Evolutionary conservation across 805 yeast species (phyloP).

Genomic region (Ogataea methanolica): DNA sequence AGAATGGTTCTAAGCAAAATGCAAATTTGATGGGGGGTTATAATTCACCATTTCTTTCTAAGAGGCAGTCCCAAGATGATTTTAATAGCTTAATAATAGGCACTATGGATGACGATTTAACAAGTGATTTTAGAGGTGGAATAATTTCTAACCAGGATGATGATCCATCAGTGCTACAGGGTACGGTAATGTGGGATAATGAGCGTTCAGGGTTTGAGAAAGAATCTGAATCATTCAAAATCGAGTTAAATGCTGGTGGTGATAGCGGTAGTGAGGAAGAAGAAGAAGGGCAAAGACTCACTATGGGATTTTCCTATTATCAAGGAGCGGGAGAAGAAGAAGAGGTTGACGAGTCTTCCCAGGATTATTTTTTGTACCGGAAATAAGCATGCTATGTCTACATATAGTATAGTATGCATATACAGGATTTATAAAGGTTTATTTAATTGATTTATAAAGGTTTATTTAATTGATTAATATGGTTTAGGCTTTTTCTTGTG

Average conservation of each 20-base stretch:
- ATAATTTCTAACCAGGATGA: neutral
- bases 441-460: too few species aligned
- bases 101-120: conserved; percentile 2
- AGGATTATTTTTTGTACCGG: neutral
- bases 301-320: conserved; percentile 10
- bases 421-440: too few species aligned
- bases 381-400: neutral
- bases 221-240: too few species aligned
- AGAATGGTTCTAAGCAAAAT: too few species aligned
- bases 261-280: neutral
- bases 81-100: conserved; percentile 1
- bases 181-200: neutral
- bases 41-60: neutral
- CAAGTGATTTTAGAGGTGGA: neutral
- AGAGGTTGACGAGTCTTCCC: neutral
- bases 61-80: neutral
- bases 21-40: too few species aligned
- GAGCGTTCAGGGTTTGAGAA: too few species aligned
- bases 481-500: too few species aligned
- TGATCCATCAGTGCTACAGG: neutral
- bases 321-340: neutral
- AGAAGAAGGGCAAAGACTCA: neutral
- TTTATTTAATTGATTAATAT: too few species aligned
- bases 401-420: neutral
- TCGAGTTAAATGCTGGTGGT: neutral